Conservation (phyloP, 805 yeast genomes). For the Ascoidea asiatica region DNA sequence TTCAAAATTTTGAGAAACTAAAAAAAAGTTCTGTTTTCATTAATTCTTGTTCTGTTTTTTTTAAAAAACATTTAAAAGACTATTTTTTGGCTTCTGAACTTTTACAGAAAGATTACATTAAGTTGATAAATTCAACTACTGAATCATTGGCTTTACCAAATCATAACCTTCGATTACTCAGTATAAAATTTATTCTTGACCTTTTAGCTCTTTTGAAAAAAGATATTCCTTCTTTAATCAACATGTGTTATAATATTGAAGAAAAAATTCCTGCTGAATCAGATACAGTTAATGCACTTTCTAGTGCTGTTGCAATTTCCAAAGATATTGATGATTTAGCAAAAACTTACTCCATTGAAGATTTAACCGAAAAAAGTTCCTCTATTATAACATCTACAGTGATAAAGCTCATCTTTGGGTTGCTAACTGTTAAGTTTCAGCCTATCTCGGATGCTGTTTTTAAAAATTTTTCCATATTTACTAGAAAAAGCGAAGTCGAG, state of each 20-base stretch:
- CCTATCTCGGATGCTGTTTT: conserved; percentile 76
- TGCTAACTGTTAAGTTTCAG: conserved; percentile 59
- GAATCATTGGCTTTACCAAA: background rate
- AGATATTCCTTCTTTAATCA: no score
- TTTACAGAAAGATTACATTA: conserved; percentile 1
- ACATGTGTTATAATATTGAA: background rate
- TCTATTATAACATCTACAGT: conserved; percentile 19
- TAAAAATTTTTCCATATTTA: conserved; percentile 40
- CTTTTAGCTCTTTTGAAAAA: background rate
- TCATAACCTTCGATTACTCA: background rate
- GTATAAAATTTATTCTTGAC: background rate
- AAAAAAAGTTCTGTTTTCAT: conserved; percentile 25
- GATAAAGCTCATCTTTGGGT: conserved; percentile 48
- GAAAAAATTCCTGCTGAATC: no score
- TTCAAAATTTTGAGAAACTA: conserved; percentile 15
- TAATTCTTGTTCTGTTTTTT: conserved; percentile 13
- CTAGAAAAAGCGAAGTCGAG: conserved; percentile 23
- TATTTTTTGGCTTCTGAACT: conserved; percentile 9
- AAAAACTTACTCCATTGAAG: conserved; percentile 54
- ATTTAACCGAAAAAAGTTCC: conserved; percentile 29
- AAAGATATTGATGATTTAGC: conserved; percentile 25
- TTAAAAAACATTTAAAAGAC: conserved; percentile 1
- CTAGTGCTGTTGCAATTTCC: conserved; percentile 13
- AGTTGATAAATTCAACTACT: background rate
- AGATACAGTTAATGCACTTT: conserved; percentile 9